Evolutionary conservation across 371 early-diverging fungal genomes (phyloP).

Genomic region (Lichtheimia ornata): DNA sequence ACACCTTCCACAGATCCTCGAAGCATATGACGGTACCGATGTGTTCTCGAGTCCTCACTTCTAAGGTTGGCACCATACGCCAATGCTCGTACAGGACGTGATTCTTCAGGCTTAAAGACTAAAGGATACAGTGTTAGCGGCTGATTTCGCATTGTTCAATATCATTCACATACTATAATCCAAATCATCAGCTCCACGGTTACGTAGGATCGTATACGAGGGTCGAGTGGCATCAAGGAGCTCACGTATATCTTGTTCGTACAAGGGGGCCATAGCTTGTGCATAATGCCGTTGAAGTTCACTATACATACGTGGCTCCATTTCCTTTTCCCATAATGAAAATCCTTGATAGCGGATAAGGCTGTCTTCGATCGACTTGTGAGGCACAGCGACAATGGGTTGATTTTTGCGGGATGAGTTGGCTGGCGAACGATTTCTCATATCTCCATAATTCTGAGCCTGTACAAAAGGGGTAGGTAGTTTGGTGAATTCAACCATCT

Average conservation of each 20-base stretch:
- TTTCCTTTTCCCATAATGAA: constrained; percentile 88
- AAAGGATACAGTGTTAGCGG: neutral
- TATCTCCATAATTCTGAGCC: constrained; percentile 59
- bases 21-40: constrained; percentile 49
- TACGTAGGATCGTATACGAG: constrained; percentile 38
- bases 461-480: constrained; percentile 20
- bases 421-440: constrained; percentile 48
- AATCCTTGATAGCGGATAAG: constrained; percentile 84
- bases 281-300: constrained; percentile 78
- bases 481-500: neutral
- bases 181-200: constrained; percentile 46
- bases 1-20: constrained; percentile 51
- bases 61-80: constrained; percentile 44
- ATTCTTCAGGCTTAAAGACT: constrained; percentile 53
- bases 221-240: constrained; percentile 38
- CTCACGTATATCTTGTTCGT: constrained; percentile 51
- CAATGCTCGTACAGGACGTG: constrained; percentile 44
- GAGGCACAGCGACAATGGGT: constrained; percentile 49
- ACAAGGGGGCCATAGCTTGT: constrained; percentile 46
- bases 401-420: constrained; percentile 26
- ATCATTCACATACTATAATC: constrained; percentile 41
- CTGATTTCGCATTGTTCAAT: neutral
- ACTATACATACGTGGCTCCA: constrained; percentile 84
- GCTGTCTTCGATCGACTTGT: constrained; percentile 75
- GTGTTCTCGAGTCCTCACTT: constrained; percentile 35